Evolutionary conservation across 441 rosid genomes (phyloP), one percentile per base, ranked within the genome.

Genomic region (Pelargonium australe): DNA sequence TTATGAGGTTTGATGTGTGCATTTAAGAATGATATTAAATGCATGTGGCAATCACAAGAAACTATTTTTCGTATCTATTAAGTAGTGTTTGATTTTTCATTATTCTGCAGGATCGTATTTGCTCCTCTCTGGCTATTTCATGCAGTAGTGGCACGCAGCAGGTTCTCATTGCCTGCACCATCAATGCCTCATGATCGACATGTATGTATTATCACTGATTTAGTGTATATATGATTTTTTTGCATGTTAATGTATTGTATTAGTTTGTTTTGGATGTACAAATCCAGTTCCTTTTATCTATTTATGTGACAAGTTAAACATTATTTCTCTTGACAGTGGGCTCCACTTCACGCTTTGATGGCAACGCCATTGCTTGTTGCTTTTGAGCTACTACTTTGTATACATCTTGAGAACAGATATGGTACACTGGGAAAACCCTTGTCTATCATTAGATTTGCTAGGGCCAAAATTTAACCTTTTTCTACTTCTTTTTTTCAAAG

Each of bases 151-250:
- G 87, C 89, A 17, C 83, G 88, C 10, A 85, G 88, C 65, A 84
- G 89, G 80, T 85, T 87, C 79, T 87, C 92, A 10, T 67, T 87
- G 61, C 92, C 92, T 34, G 88, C 89, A 72, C 92, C 92, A 75
- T 71, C 83, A 66, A 72, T 80, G 85, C 92, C 92, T 81, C 89
- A 80, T 69, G 85, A 78, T 79, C 87, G 87, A 7, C 80, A 80
- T 72, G 89, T 84, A 85, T 65, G 28, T 45, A 43, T 37, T 19
- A 37, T 67, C 47, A 58, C 62, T 41, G 51, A 34, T 45, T 73
- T 61, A 73, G 67, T 51, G 17, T 14, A 17, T 2, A 34, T 47
- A 66, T 6, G 16, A 9, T 7, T 41, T 7, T 62, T 45, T 63
- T 53, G 20, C 6, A 53, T 16, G 13, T 4, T 16, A 49, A 49